Base-by-base conservation (phyloP, 768 basidiomycete species). In the Collybia sordida region DNA sequence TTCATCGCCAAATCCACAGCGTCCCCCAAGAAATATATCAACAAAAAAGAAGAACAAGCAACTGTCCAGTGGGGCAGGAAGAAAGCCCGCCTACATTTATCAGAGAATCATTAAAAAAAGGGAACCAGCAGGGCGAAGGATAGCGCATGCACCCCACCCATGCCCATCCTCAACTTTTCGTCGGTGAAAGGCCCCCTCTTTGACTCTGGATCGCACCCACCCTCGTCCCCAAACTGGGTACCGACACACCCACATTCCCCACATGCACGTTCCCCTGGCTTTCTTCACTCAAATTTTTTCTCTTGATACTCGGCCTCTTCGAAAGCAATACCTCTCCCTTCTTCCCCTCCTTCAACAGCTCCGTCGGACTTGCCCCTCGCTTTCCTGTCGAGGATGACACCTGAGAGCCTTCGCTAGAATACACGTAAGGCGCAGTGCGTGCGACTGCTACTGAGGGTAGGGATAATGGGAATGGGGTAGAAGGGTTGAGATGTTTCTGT, bases 351-450 rank as follows among this genome's bases (percentile, higher is more conserved):
- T 78, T 83, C 48, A 71, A 65, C 46, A 86, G 67, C 66, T 89
- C 87, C 9, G 85, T 86, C 35, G 88, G 87, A 56, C 86, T 88
- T 25, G 84, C 81, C 2, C 78, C 78, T 18, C 88, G 78, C 65
- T 90, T 90, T 40, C 80, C 78, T 42, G 72, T 76, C 3, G 72
- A 68, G 25, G 71, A 70, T 9, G 72, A 65, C 19, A 67, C 63
- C 2, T 57, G 57, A 6, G 52, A 39, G 50, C 39, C 37, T 25
- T 28, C 39, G 18, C 41, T 45, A 2, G 36, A 42, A n/a, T 25
- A 50, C 21, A n/a, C 45, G 18, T 36, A 28, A 2, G 39, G 52
- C 23, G 18, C 34, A 43, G 54, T 47, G 50, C 42, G 21, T 34
- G 40, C 19, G 15, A 35, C 49, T n/a, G 19, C n/a, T 51, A 24